A percentile compares a stretch with the other conserved stretches of the same genome.
phyloP scores from a whole-genome alignment of 1,284 basidiomycete species.

The Ceratobasidium sp. region DNA sequence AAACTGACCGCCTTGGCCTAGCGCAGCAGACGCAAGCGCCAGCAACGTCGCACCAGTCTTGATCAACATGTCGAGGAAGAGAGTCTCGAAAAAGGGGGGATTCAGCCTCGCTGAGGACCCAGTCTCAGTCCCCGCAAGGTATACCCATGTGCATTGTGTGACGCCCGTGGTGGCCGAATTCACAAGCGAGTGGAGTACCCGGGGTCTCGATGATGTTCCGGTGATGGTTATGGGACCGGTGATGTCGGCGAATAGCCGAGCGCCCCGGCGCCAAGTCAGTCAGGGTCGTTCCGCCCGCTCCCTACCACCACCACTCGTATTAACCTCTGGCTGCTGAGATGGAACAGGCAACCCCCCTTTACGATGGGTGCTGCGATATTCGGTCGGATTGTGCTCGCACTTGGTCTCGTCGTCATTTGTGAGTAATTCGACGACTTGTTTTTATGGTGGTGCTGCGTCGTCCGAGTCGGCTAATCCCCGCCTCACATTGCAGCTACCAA shows the following conservation, averaged over 20 bases:
- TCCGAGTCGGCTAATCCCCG: too few relatives aligned
- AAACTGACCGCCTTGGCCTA: background rate
- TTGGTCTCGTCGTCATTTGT: background rate
- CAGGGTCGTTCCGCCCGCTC: background rate
- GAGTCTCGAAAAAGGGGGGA: background rate
- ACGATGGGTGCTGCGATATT: background rate
- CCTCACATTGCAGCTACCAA: background rate
- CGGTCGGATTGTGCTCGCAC: background rate
- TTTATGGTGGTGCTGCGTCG: too few relatives aligned
- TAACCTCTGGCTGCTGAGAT: background rate
- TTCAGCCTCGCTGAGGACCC: too few relatives aligned
- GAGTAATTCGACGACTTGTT: background rate
- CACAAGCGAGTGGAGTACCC: background rate
- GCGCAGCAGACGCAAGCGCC: background rate
- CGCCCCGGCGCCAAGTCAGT: background rate
- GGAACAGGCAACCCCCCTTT: background rate
- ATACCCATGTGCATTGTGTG: background rate
- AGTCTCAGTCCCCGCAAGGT: background rate
- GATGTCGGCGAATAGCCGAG: slow-evolving; percentile 18
- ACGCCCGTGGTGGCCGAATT: background rate
- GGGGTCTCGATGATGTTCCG: background rate
- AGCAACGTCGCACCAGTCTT: background rate
- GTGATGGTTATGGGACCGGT: background rate
- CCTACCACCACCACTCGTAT: background rate
- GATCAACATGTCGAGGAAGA: background rate